Conservation (phyloP, 805 yeast species). For the Helenozyma baotianmanensis region DNA sequence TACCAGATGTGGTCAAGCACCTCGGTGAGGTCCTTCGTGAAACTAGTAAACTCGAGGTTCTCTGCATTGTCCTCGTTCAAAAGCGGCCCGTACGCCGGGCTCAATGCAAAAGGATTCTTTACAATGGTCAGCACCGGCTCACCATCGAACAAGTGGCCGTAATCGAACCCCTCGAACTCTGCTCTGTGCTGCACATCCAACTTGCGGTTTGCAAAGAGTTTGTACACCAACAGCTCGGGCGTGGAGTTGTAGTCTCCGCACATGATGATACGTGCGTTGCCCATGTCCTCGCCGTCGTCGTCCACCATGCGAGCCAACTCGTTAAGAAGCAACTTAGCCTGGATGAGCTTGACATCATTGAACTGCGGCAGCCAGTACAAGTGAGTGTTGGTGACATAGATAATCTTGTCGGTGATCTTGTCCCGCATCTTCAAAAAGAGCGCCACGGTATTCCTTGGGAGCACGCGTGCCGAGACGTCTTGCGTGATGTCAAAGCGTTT, state of each 20-base stretch:
- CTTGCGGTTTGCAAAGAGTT: conserved; percentile 32
- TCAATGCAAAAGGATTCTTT: conserved; percentile 8
- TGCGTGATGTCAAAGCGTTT: conserved; percentile 26
- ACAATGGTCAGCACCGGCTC: not conserved
- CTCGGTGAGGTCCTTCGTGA: conserved; percentile 45
- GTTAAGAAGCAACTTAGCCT: conserved; percentile 38
- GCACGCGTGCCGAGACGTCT: conserved; percentile 32
- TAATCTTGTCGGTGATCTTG: conserved; percentile 28
- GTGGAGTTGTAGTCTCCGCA: conserved; percentile 57
- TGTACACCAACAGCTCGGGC: conserved; percentile 45
- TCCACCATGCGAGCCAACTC: conserved; percentile 11
- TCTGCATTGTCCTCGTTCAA: conserved; percentile 6
- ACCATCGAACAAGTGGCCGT: conserved; percentile 13
- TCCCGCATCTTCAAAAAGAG: conserved; percentile 47
- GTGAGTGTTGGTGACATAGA: conserved; percentile 56
- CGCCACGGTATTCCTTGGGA: conserved; percentile 54
- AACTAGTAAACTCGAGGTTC: conserved; percentile 25
- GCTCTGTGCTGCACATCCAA: conserved; percentile 5
- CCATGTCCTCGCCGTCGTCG: conserved; percentile 1
- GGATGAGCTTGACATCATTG: conserved; percentile 52
- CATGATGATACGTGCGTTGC: conserved; percentile 33
- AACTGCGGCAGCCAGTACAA: conserved; percentile 51
- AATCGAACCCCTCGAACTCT: conserved; percentile 13
- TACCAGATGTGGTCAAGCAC: conserved; percentile 60
- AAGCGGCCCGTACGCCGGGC: conserved; percentile 16